Evolutionary conservation across 169 alveolate genomes (phyloP), one percentile per base, ranked within the genome.

Genomic region (Eimeria sp.): DNA sequence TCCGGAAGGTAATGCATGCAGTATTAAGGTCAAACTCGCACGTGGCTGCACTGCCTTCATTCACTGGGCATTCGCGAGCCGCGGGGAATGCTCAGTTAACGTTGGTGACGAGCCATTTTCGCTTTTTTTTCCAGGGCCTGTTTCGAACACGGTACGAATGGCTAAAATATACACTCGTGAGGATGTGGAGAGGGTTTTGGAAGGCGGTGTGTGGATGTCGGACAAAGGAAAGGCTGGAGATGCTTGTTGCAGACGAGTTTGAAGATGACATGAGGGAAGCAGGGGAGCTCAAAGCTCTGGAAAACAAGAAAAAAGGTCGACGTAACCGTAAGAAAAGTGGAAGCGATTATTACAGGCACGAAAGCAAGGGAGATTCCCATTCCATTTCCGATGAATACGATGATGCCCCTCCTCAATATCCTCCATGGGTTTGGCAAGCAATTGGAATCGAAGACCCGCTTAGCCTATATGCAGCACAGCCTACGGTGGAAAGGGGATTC

Each of bases 381-480:
- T 80, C 89, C 3, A 2, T 30, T 54, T 25, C 72, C 30, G 89
- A 80, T 49, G 89, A 80, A 18, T 80, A 25, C 89, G 30, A 52
- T 49, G 89, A 80, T 16, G 43, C 89, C 43, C 89, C 89, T 80
- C 89, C 89, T n/a, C 89, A 80, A 54, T 80, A 80, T 68, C 89
- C 89, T 16, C 25, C 89, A 80, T 80, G 89, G 89, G 89, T 80
- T 49, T 80, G 89, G 89, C 62, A 80, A n/a, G 68, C 62, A 30
- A 80, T 80, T 49, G 89, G 89, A 3, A 80, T 80, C 25, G 43
- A 80, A 52, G 89, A 80, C 23, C 89, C 89, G 30, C 64, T 54
- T 13, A 80, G 52, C 49, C 30, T 80, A 8, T 80, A 80, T 54
- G 89, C 68, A 52, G 40, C 89, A 40, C 71, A 54, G n/a, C 43